These are phyloP conservation scores for Haemoproteus tartakovskyi DNA, from an alignment of 169 alveolate species.

Conservation along the genomic window DNA sequence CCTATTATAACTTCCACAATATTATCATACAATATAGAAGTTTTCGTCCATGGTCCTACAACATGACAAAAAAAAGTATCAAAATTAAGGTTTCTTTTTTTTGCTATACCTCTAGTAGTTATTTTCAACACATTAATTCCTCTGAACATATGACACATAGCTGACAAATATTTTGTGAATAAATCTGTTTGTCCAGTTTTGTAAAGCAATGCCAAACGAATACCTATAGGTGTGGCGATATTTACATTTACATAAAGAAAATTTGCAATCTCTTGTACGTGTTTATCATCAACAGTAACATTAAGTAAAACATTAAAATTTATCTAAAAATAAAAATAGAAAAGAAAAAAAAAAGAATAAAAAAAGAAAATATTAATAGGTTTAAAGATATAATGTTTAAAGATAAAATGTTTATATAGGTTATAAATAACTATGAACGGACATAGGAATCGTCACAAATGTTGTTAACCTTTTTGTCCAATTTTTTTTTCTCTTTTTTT, in stretches of 20 bases:
- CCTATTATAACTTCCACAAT: conserved; percentile 39
- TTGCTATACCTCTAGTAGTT: conserved; percentile 9
- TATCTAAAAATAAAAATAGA: neutral
- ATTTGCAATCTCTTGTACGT: conserved; percentile 5
- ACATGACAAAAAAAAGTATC: conserved; percentile 5
- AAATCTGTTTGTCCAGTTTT: conserved; percentile 10
- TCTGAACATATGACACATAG: conserved; percentile 5
- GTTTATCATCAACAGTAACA: conserved; percentile 7
- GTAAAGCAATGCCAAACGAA: conserved; percentile 24
- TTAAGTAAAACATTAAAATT: conserved; percentile 12
- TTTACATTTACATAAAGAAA: conserved; percentile 1
- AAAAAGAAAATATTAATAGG: neutral
- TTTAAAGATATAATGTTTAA: neutral
- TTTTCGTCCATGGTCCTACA: conserved; percentile 30
- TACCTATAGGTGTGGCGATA: conserved; percentile 2
- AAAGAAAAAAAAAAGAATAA: neutral
- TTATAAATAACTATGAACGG: no score
- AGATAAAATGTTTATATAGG: neutral
- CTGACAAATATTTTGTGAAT: conserved; percentile 23
- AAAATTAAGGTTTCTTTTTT: conserved; percentile 9
- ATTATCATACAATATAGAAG: conserved; percentile 34
- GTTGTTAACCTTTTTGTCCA: no score
- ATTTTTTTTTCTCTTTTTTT: no score
- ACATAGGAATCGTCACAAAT: no score
- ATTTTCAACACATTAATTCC: conserved; percentile 22